Base-by-base conservation (phyloP, 345 rosid genomes). In the Citrus medica region DNA sequence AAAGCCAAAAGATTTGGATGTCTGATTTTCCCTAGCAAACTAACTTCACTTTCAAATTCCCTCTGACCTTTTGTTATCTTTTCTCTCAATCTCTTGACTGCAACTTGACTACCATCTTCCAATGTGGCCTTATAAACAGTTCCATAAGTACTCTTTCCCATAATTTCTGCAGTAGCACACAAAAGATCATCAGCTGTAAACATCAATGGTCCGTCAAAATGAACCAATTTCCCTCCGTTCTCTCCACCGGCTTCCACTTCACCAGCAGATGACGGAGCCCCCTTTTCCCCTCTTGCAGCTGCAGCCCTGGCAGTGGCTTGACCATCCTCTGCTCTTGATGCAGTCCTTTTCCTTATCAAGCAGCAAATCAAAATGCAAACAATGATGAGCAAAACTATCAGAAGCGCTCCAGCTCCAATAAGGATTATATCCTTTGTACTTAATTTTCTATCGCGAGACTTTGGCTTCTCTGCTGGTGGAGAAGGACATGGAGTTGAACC, bases 121-220 rank as follows among this genome's bases (percentile, higher is more conserved):
- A 96, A 87, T 67, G 97, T 94, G 48, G 99, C 97, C 88, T 92
- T 96, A 55, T 92, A 96, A 25, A 92, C 99, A 16, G 98, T 94
- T 48, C 99, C 99, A 42, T 88, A 94, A 40, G 91, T 88, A 62
- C 98, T 96, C 83, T 96, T 96, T 48, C 99, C 99, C 97, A 96
- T 92, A 35, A 94, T 94, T 84, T 96, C 98, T 7, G 99, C 98
- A 17, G 98, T 96, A 64, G 99, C 99, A 80, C 99, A 96, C 71
- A 96, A 59, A 79, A 96, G 89, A 86, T 96, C 99, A 83, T 96
- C 99, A 0, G 98, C 99, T 30, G 97, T 86, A 72, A 96, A 96
- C 66, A 91, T 88, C 85, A 92, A 83, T 46, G 95, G 98, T 7
- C 99, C 99, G 76, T 94, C 97, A 76, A 94, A 94, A 63, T 94